Percentiles rank a stretch among this genome's conserved stretches.
Conservation (phyloP, 2,329 filamentous ascomycete genomes). For the Lachnellula arida region DNA sequence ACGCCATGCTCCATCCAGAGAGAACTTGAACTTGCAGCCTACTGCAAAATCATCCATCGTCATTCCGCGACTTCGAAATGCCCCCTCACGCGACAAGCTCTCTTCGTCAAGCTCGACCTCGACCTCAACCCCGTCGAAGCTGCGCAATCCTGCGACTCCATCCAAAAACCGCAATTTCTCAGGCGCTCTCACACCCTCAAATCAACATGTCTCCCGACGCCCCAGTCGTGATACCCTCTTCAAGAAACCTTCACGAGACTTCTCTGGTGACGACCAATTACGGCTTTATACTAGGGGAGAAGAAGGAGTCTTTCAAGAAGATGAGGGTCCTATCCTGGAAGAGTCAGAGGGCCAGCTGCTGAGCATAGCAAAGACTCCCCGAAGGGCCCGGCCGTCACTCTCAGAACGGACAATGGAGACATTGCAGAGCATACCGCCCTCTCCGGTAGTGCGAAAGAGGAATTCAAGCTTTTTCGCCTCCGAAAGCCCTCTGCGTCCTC, state of each 20-base stretch:
- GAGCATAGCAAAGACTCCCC: not conserved
- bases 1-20: constrained; percentile 43
- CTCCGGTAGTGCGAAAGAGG: constrained; percentile 63
- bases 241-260: constrained; percentile 17
- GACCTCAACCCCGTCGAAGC: constrained; percentile 7
- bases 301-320: constrained; percentile 9
- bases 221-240: constrained; percentile 20
- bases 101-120: not conserved
- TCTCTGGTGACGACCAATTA: constrained; percentile 7
- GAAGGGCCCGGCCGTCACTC: constrained; percentile 50
- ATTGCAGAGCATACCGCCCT: constrained; percentile 70
- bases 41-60: constrained; percentile 10
- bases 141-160: constrained; percentile 15
- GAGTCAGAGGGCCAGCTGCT: constrained; percentile 6
- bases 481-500: constrained; percentile 55
- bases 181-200: constrained; percentile 5
- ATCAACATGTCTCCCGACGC: constrained; percentile 9
- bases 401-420: constrained; percentile 85
- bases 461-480: constrained; percentile 69
- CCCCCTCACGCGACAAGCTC: constrained; percentile 22
- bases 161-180: constrained; percentile 10
- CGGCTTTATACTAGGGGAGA: constrained; percentile 6
- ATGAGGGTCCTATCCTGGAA: constrained; percentile 10
- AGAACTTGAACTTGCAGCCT: constrained; percentile 41
- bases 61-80: constrained; percentile 26